Conservation (phyloP, 306 rosid species). For the Sicyos baderoa region DNA sequence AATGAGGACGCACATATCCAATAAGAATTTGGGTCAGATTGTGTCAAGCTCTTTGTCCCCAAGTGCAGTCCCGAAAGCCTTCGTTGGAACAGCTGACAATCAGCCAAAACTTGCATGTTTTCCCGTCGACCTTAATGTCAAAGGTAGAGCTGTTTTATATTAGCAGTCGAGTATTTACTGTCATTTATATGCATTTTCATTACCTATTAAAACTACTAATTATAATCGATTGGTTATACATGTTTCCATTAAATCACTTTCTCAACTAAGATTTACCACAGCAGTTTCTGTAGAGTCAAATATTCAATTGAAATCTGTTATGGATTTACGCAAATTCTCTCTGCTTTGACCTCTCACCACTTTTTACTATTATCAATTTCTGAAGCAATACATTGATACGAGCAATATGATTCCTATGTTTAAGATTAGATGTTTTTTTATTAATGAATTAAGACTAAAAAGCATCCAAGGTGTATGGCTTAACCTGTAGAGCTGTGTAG, state of each 20-base stretch:
- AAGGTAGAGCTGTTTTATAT: slow-evolving; percentile 38
- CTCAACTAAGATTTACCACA: neutral
- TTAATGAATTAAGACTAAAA: neutral
- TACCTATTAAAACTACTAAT: neutral
- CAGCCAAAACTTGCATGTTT: slow-evolving; percentile 47
- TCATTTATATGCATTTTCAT: neutral
- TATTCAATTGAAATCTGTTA: neutral
- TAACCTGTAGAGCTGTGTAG: neutral
- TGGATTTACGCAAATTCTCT: neutral
- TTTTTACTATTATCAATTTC: neutral
- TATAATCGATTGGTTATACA: neutral
- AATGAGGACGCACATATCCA: slow-evolving; percentile 47
- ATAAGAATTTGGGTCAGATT: slow-evolving; percentile 67
- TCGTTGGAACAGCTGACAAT: slow-evolving; percentile 47
- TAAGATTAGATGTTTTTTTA: neutral
- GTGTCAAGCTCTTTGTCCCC: slow-evolving; percentile 77
- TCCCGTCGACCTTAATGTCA: slow-evolving; percentile 81
- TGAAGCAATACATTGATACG: neutral
- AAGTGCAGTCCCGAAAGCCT: slow-evolving; percentile 45
- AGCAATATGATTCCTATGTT: neutral
- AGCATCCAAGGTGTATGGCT: neutral
- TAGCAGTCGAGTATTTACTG: neutral
- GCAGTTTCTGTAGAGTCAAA: neutral
- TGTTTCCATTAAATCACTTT: neutral
- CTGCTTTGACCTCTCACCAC: neutral